A percentile compares a stretch with the other conserved stretches of the same genome.
Evolutionary conservation across 1,284 basidiomycete species (phyloP).

Genomic region (Heimioporus retisporus): DNA sequence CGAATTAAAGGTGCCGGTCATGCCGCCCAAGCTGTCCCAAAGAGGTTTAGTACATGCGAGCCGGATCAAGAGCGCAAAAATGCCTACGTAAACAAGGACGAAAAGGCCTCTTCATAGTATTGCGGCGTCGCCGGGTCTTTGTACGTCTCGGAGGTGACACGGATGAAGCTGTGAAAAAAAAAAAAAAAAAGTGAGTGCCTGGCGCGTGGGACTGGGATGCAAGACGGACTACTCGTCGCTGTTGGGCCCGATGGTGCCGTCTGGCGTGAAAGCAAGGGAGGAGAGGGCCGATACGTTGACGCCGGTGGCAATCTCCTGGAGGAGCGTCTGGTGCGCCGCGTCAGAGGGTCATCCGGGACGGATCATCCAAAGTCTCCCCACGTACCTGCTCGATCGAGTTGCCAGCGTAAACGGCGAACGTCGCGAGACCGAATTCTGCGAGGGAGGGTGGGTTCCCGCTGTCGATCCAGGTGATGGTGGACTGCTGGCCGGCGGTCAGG

Average conservation of each 20-base stretch:
- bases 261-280: slow-evolving; percentile 67
- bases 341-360: too few species aligned
- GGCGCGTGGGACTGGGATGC: too few species aligned
- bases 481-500: slow-evolving; percentile 68
- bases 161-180: slow-evolving; percentile 72
- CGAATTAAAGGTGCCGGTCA: slow-evolving; percentile 73
- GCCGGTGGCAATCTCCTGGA: slow-evolving; percentile 68
- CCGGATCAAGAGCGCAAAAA: too few species aligned
- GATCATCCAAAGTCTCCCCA: too few species aligned
- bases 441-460: slow-evolving; percentile 66
- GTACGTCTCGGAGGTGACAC: slow-evolving; percentile 68
- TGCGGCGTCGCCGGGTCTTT: slow-evolving; percentile 63
- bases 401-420: slow-evolving; percentile 78
- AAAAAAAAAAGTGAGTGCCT: too few species aligned
- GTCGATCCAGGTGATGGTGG: slow-evolving; percentile 79
- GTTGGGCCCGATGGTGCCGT: slow-evolving; percentile 71
- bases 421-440: slow-evolving; percentile 65
- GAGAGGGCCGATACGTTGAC: slow-evolving; percentile 70
- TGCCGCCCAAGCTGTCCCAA: slow-evolving; percentile 61
- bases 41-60: too few species aligned
- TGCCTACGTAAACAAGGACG: slow-evolving; percentile 78
- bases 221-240: slow-evolving; percentile 65
- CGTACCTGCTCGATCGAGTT: slow-evolving; percentile 68
- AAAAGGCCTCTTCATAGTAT: slow-evolving; percentile 79
- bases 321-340: slow-evolving; percentile 56